A percentile compares a stretch with the other conserved stretches of the same genome.
These are phyloP conservation scores for Manihot esculenta DNA, from an alignment of 441 rosid species.

Conservation along the genomic window DNA sequence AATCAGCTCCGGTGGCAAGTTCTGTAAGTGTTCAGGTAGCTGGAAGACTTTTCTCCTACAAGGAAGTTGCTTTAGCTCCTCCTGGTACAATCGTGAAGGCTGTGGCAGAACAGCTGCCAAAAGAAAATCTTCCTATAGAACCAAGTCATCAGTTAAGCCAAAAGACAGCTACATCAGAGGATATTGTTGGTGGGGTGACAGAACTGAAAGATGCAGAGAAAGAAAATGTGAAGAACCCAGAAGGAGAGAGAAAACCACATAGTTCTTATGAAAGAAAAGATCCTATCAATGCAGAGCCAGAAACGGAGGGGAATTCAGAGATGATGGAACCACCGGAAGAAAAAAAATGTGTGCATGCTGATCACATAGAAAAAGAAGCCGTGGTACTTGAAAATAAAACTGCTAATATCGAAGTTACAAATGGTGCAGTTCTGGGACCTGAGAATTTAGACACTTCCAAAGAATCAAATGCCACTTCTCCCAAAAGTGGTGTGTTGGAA, in stretches of 20 bases:
- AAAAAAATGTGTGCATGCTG: constrained; percentile 25
- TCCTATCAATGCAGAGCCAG: constrained; percentile 32
- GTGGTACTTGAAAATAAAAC: constrained; percentile 30
- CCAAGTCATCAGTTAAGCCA: constrained; percentile 31
- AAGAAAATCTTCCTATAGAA: constrained; percentile 41
- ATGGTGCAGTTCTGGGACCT: constrained; percentile 25
- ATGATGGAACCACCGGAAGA: constrained; percentile 29
- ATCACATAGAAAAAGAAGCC: constrained; percentile 28
- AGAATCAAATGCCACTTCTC: constrained; percentile 31
- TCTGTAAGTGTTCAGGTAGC: constrained; percentile 69
- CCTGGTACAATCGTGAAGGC: constrained; percentile 96
- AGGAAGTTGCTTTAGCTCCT: constrained; percentile 98
- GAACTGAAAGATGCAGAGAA: constrained; percentile 33
- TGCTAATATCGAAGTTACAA: constrained; percentile 27
- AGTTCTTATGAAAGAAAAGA: constrained; percentile 38
- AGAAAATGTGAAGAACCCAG: constrained; percentile 35
- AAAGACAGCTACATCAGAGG: constrained; percentile 39
- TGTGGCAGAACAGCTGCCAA: constrained; percentile 72
- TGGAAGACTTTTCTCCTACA: constrained; percentile 94
- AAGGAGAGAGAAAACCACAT: constrained; percentile 31
- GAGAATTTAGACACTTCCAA: constrained; percentile 33
- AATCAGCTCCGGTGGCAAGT: constrained; percentile 45
- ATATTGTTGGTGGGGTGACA: constrained; percentile 25
- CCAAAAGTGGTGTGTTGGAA: constrained; percentile 30
- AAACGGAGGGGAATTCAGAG: constrained; percentile 29